Conservation (phyloP, 495 filamentous ascomycete species). For the Bombardia bombarda region DNA sequence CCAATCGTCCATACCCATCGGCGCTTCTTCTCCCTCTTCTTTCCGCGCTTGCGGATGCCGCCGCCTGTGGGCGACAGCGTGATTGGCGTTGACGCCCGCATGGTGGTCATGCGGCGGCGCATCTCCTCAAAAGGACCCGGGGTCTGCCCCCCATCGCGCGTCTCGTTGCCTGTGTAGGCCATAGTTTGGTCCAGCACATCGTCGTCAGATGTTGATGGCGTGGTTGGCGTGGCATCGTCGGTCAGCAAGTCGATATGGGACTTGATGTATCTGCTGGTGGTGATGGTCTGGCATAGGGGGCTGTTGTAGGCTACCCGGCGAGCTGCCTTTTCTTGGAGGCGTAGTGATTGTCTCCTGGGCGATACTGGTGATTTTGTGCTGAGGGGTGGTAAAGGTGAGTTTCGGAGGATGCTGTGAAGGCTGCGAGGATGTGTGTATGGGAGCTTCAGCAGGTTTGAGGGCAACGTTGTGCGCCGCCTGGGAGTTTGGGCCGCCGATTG, state of each 20-base stretch:
- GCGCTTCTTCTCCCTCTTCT: conserved; percentile 41
- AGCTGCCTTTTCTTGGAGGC: conserved; percentile 38
- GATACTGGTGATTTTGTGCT: conserved; percentile 37
- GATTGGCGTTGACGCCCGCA: conserved; percentile 27
- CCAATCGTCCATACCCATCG: conserved; percentile 48
- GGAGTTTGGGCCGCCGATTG: conserved; percentile 21
- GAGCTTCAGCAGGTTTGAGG: conserved; percentile 15
- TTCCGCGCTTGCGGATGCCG: conserved; percentile 34
- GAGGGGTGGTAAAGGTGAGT: conserved; percentile 55
- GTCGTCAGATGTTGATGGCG: conserved; percentile 28
- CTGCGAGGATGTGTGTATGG: conserved; percentile 61
- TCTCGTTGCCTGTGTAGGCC: conserved; percentile 40
- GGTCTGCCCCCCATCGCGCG: conserved; percentile 46
- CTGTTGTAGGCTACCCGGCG: conserved; percentile 46
- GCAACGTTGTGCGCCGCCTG: conserved; percentile 32
- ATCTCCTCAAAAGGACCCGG: conserved; percentile 52
- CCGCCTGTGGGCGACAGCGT: conserved; percentile 24
- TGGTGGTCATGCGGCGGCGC: conserved; percentile 41
- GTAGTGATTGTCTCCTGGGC: conserved; percentile 36
- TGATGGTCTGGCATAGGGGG: conserved; percentile 47
- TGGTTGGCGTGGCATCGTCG: conserved; percentile 42
- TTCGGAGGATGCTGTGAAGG: conserved; percentile 67
- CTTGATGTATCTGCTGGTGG: conserved; percentile 44
- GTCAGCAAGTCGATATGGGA: conserved; percentile 48
- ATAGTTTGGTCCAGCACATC: conserved; percentile 37